Evolutionary conservation across 495 filamentous ascomycete genomes (phyloP), one percentile per base, ranked within the genome.

Genomic region (Lepidopterella palustris): DNA sequence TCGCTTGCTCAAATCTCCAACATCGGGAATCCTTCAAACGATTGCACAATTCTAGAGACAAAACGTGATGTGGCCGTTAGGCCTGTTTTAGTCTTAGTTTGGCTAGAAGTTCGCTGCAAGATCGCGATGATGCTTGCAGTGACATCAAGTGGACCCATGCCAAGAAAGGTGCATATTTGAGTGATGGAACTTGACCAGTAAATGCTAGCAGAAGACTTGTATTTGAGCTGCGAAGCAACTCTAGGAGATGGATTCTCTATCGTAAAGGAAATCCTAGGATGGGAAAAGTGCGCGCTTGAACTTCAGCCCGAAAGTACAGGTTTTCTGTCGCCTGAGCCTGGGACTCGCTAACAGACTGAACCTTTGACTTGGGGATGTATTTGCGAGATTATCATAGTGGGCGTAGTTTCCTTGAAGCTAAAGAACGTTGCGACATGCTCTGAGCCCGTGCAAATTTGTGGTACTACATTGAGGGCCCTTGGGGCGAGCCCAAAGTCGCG

Each of bases 51-150:
- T 5, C 28, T 25, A 21, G 57, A 58, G 27, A 50, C 28, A 25
- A 6, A 25, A 35, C 62, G 58, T 4, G 62, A 61, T 23, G 62
- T 65, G 4, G 42, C 25, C 53, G 62, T 50, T 13, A 65, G 40
- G 26, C 69, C 68, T 26, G 65, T 50, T 18, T 63, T 40, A 2
- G 32, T 47, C n/a, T 61, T 63, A 77, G 58, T 21, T 64, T 63
- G 20, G 57, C 58, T n/a, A 74, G 54, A 56, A 76, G 64, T 13
- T 49, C 2, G 18, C 45, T 21, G 4, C 20, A 35, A 35, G 31
- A 35, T 13, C 6, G 31, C 31, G 31, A 35, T 35, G 31, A 35
- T 35, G 31, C 31, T 35, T 35, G 31, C 31, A 35, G 31, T 35
- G 31, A 35, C 31, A 35, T 13, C 13, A 35, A 35, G 31, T 13